phyloP scores from a whole-genome alignment of 2,329 filamentous ascomycete species.

The Calycina herbarum region DNA sequence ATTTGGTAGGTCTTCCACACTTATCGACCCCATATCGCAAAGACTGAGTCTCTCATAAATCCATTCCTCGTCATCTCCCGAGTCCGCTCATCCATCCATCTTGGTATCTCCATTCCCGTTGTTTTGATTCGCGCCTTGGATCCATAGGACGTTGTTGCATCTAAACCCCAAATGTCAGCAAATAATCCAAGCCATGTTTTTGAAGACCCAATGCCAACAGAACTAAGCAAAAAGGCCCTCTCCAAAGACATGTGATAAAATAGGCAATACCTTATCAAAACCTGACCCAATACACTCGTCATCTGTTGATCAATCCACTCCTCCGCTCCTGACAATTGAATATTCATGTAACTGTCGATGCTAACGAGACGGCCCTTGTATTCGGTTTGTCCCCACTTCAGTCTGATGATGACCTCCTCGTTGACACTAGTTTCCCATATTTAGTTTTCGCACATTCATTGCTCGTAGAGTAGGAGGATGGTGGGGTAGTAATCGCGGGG shows the following conservation, averaged over 20 bases:
- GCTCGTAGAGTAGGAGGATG: neutral
- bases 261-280: conserved; percentile 74
- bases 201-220: neutral
- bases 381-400: conserved; percentile 98
- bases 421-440: conserved; percentile 62
- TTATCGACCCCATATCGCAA: conserved; percentile 8
- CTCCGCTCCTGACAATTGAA: conserved; percentile 86
- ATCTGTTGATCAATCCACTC: conserved; percentile 89
- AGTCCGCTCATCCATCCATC: conserved; percentile 50
- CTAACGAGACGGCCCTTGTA: conserved; percentile 93
- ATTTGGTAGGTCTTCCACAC: neutral
- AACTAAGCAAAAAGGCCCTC: neutral
- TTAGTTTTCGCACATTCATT: conserved; percentile 11
- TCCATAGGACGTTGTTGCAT: conserved; percentile 98
- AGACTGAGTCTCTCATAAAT: neutral
- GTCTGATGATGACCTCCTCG: conserved; percentile 83
- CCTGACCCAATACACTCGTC: conserved; percentile 82
- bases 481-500: conserved; percentile 5
- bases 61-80: conserved; percentile 4
- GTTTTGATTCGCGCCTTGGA: conserved; percentile 59
- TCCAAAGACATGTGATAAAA: neutral
- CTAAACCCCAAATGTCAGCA: conserved; percentile 43
- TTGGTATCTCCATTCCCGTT: conserved; percentile 52
- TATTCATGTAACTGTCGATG: conserved; percentile 98
- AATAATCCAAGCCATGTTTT: conserved; percentile 6